These are phyloP conservation scores for Coprinopsis sp. DNA, from an alignment of 768 basidiomycete species.

Conservation along the genomic window DNA sequence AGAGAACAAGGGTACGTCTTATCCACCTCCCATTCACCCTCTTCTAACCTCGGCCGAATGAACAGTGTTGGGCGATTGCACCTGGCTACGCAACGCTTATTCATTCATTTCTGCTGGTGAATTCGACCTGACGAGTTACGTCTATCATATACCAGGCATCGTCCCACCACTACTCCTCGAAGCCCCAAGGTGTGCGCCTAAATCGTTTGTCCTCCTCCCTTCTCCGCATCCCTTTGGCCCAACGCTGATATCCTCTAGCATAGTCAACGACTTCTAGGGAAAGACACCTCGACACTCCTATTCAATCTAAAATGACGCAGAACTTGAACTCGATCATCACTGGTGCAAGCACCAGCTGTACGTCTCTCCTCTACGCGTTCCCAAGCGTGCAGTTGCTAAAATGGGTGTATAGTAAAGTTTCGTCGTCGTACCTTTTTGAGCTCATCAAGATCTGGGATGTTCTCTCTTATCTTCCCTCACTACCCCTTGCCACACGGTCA, in stretches of 20 bases:
- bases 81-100: conserved; percentile 49
- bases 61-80: conserved; percentile 76
- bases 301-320: conserved; percentile 84
- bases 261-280: conserved; percentile 95
- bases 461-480: background rate
- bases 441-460: conserved; percentile 81
- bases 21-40: conserved; percentile 9
- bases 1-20: conserved; percentile 77
- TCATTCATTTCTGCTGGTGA: background rate
- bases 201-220: conserved; percentile 67
- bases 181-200: conserved; percentile 97
- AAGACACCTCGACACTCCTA: conserved; percentile 59
- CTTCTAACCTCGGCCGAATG: background rate
- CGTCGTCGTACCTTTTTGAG: conserved; percentile 95
- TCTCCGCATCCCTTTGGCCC: too few relatives aligned
- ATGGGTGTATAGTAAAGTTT: conserved; percentile 62
- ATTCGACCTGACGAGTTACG: conserved; percentile 1
- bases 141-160: conserved; percentile 57
- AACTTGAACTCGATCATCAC: conserved; percentile 83
- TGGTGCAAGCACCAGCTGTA: conserved; percentile 86
- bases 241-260: conserved; percentile 22
- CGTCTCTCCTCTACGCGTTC: conserved; percentile 11
- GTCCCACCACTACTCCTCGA: conserved; percentile 94
- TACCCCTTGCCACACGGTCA: background rate
- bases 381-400: background rate